phyloP scores from a whole-genome alignment of 257 asterid genomes.

The Penstemon davidsonii region DNA sequence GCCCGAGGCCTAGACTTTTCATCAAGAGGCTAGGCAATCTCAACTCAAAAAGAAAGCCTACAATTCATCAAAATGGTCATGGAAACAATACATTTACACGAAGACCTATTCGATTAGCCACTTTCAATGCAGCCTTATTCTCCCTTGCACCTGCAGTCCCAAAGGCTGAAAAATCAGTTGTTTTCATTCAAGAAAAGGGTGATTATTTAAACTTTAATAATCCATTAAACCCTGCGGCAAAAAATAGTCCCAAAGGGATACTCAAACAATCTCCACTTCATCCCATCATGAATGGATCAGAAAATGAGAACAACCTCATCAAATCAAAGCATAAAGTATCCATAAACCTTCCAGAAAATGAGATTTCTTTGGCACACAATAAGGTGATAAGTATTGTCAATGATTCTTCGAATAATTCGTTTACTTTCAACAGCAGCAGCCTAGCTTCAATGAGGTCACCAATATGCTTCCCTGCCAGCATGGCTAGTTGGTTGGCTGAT shows the following conservation, averaged over 20 bases:
- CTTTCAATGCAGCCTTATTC: slow-evolving; percentile 86
- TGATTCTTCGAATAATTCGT: slow-evolving; percentile 34
- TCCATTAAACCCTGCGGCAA: slow-evolving; percentile 16
- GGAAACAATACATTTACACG: slow-evolving; percentile 7
- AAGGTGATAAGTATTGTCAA: slow-evolving; percentile 34
- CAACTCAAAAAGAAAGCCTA: slow-evolving; percentile 30
- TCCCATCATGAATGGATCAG: slow-evolving; percentile 26
- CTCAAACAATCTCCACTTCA: slow-evolving; percentile 71
- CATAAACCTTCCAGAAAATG: slow-evolving; percentile 82
- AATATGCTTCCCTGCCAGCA: slow-evolving; percentile 52
- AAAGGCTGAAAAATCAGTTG: slow-evolving; percentile 40
- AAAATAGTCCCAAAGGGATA: slow-evolving; percentile 58
- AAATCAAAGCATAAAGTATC: slow-evolving; percentile 61
- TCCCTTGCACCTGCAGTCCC: slow-evolving; percentile 92
- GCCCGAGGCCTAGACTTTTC: slow-evolving; percentile 53
- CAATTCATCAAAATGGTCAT: slow-evolving; percentile 12
- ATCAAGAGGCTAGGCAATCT: slow-evolving; percentile 58
- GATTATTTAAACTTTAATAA: not conserved
- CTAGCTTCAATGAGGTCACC: slow-evolving; percentile 79
- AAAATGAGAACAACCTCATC: slow-evolving; percentile 5
- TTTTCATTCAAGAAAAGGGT: slow-evolving; percentile 36
- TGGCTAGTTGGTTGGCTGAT: slow-evolving; percentile 52
- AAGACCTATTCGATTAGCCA: slow-evolving; percentile 67
- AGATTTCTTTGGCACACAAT: slow-evolving; percentile 68
- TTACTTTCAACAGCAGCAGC: slow-evolving; percentile 31